Conservation (phyloP, 306 rosid species). For the Abrus pulchellus region DNA sequence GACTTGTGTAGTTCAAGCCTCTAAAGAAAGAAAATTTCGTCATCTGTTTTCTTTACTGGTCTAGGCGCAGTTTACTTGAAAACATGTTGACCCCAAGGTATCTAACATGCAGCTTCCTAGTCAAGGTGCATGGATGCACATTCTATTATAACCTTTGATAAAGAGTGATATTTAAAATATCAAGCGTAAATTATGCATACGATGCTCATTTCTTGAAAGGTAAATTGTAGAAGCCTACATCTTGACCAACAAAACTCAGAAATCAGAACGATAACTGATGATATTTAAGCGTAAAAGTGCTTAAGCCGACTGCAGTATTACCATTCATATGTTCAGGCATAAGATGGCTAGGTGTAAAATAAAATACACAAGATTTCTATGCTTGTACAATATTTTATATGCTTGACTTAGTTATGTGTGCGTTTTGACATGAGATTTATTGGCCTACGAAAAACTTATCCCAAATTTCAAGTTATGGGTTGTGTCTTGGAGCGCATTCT, state of each 20-base stretch:
- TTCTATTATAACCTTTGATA: background rate
- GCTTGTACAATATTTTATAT: conserved; percentile 20
- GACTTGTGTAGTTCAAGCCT: background rate
- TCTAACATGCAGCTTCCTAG: background rate
- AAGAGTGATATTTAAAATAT: conserved; percentile 8
- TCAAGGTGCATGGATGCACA: background rate
- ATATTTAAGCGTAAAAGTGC: background rate
- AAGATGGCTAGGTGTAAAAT: background rate
- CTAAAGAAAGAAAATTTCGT: background rate
- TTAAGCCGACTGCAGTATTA: conserved; percentile 20
- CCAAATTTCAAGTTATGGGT: conserved; percentile 10
- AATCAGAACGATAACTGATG: conserved; percentile 26
- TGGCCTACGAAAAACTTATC: background rate
- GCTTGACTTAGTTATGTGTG: background rate
- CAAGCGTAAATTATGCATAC: background rate
- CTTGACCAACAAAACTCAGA: conserved; percentile 8
- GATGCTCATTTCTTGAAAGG: background rate
- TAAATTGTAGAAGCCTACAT: background rate
- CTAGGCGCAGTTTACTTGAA: conserved; percentile 23
- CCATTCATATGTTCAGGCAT: background rate
- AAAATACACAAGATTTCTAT: conserved; percentile 7
- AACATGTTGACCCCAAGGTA: conserved; percentile 22
- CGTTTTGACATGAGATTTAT: background rate
- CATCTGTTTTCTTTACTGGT: background rate
- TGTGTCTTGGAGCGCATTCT: no score